phyloP scores from a whole-genome alignment of 768 basidiomycete genomes.

The Tulasnella sp. region DNA sequence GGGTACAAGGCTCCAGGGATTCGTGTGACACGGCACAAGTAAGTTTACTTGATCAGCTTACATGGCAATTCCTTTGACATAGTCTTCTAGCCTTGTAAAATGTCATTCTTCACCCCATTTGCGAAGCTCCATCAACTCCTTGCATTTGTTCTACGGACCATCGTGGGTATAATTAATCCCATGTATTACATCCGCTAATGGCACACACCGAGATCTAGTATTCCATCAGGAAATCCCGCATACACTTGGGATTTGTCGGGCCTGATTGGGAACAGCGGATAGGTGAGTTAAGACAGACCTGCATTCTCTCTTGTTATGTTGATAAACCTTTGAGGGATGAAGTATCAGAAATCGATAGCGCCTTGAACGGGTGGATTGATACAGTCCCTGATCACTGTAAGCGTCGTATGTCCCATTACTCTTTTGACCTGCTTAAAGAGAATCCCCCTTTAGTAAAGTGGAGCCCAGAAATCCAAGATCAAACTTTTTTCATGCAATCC shows the following conservation, averaged over 20 bases:
- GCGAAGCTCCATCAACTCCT: not conserved
- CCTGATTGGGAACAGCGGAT: conserved; percentile 12
- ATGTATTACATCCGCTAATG: too few species aligned
- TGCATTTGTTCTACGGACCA: not conserved
- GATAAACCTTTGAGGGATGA: not conserved
- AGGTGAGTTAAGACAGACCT: not conserved
- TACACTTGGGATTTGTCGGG: conserved; percentile 1
- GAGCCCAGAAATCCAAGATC: not conserved
- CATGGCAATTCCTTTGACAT: not conserved
- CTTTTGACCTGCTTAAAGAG: conserved; percentile 1
- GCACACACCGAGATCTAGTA: too few species aligned
- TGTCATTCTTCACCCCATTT: conserved; percentile 3
- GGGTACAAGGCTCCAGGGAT: not conserved
- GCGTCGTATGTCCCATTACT: not conserved
- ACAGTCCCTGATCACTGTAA: conserved; percentile 12
- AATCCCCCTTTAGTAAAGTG: conserved; percentile 3
- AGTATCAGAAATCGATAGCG: conserved; percentile 9
- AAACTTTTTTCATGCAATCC: not conserved
- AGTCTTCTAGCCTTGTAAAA: not conserved
- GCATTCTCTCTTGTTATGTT: not conserved
- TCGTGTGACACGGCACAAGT: not conserved
- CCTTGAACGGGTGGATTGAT: conserved; percentile 12
- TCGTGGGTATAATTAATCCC: too few species aligned
- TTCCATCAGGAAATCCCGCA: conserved; percentile 9
- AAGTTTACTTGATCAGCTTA: not conserved